Conservation (phyloP, 164 flowering plant genomes). For the Berberis thunbergii region DNA sequence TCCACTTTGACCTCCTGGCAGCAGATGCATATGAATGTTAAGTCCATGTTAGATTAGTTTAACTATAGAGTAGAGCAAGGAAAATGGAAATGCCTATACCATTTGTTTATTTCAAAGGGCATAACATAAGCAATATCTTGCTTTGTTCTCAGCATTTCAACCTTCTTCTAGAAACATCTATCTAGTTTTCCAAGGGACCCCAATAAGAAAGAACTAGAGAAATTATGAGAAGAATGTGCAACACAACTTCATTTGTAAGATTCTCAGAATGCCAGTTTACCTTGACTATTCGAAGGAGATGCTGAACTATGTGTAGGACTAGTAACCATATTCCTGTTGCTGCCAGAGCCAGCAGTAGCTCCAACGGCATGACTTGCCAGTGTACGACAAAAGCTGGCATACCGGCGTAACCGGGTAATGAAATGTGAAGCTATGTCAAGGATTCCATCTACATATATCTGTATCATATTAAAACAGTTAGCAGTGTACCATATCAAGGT, state of each 20-base stretch:
- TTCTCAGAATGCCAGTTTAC: slow-evolving; percentile 31
- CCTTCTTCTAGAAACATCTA: no score
- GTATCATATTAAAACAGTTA: slow-evolving; percentile 7
- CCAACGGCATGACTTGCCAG: slow-evolving; percentile 93
- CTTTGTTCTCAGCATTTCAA: no score
- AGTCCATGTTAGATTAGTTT: not conserved
- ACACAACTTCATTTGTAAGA: not conserved
- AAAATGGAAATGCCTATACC: not conserved
- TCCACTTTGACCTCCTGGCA: slow-evolving; percentile 73
- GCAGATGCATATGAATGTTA: not conserved
- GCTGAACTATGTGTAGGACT: slow-evolving; percentile 89
- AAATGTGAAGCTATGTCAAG: slow-evolving; percentile 98
- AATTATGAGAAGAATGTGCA: not conserved
- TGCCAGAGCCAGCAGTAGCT: slow-evolving; percentile 60
- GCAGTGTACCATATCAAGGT: not conserved
- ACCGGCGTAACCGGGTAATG: slow-evolving; percentile 93
- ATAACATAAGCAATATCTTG: no score
- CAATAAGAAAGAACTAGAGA: no score
- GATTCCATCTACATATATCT: slow-evolving; percentile 98
- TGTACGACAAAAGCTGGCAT: slow-evolving; percentile 99
- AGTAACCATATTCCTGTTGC: slow-evolving; percentile 63
- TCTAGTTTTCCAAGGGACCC: no score
- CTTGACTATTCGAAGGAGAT: slow-evolving; percentile 70
- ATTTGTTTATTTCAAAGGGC: no score
- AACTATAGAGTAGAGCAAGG: not conserved